phyloP scores from a whole-genome alignment of 75 land plant species.

The Cryptomeria japonica region DNA sequence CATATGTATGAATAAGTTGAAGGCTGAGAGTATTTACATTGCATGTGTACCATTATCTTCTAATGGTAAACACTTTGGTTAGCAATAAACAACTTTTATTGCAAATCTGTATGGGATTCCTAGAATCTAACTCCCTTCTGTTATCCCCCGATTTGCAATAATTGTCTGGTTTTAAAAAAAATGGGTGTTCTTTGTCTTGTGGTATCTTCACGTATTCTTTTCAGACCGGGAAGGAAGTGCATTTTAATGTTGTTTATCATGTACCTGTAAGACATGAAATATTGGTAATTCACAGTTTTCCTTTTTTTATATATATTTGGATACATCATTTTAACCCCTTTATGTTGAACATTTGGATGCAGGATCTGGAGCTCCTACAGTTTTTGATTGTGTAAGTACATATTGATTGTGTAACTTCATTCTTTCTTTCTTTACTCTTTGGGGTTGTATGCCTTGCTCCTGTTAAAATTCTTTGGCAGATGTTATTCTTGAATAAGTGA shows the following conservation, averaged over 20 bases:
- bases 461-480: background rate
- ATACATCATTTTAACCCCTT: background rate
- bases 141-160: background rate
- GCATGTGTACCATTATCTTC: background rate
- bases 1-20: background rate
- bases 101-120: background rate
- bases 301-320: background rate
- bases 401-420: background rate
- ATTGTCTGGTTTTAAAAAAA: too few species aligned
- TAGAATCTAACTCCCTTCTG: background rate
- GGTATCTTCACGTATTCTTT: background rate
- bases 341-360: constrained; percentile 10
- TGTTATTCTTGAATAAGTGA: background rate
- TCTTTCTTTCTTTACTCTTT: background rate
- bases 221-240: background rate
- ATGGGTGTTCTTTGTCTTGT: background rate
- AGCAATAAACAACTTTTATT: background rate
- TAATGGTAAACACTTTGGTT: background rate
- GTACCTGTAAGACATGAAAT: background rate
- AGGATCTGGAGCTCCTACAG: constrained; percentile 88
- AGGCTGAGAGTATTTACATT: background rate
- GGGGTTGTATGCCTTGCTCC: background rate
- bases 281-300: background rate
- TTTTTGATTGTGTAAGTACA: constrained; percentile 80
- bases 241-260: background rate